Evolutionary conservation across 179 eudicot species (phyloP), one percentile per base, ranked within the genome.

Genomic region (Beta lomatogona): DNA sequence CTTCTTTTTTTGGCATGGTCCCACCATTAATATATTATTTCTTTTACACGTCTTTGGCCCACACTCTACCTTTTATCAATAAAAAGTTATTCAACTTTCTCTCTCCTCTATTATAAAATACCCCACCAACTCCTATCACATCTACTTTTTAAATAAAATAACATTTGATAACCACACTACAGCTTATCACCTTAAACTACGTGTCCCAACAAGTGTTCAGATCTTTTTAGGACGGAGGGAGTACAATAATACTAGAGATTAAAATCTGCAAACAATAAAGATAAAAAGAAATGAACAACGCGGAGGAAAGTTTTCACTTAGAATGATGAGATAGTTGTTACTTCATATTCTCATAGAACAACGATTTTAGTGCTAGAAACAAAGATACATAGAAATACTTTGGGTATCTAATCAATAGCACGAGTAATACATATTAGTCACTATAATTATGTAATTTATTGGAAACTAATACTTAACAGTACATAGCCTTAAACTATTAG

Each of bases 401-500:
- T 21, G 65, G 25, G 21, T 28, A 4, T 13, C 22, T 45, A 4
- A 31, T 19, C 21, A 71, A 12, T 48, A 50, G 36, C 48, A 19
- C 57, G 10, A 19, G 48, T 14, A 70, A n/a, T 3, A 13, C 41
- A 36, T 36, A 36, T 36, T 36, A 36, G 0, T 71, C 15, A 41
- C 50, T 36, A 67, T n/a, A n/a, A 72, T 50, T 31, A 48, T 4
- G 41, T 72, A 22, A n/a, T 21, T 21, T 21, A 4, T 36, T 36
- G 14, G 48, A 4, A 44, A 79, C 69, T 21, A 44, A 44, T 52
- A 13, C 59, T 50, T 18, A 9, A 9, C 25, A 16, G 5, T 25
- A 5, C 50, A 71, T 13, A 50, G 1, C 0, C 80, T 16, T n/a
- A 4, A 46, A 28, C 41, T 18, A 10, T 89, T 76, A 89, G 18